Base-by-base conservation (phyloP, 768 basidiomycete genomes). In the Agrocybe praecox region DNA sequence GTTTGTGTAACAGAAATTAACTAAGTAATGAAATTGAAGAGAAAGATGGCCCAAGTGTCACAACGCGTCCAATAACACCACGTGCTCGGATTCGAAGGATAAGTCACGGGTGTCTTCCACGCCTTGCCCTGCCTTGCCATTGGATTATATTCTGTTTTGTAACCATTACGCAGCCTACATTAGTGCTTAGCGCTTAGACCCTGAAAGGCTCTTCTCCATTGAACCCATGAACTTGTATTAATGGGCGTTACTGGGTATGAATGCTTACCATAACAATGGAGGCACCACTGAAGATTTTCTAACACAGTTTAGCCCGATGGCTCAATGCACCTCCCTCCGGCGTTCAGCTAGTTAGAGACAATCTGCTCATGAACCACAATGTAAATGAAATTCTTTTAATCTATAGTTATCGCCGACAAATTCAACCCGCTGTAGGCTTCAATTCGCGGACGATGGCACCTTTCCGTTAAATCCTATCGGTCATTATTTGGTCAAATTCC, bases 281-380 rank as follows among this genome's bases (percentile, higher is more conserved):
- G 23, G 2, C 32, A 26, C 34, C 33, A 19, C 19, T 47, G 48
- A 57, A 32, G 52, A 22, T 61, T 21, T 29, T 43, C 24, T 50
- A 33, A 18, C 21, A 46, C 42, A 92, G 90, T 46, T 74, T 93
- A 51, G 91, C 89, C 43, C 82, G 91, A 61, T 92, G 90, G 91
- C 81, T 87, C 24, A 91, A 92, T 71, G 88, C 90, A n/a, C 90
- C 91, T 3, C 78, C 85, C 11, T 80, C 82, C 52, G 89, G 89
- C 24, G 70, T 92, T 19, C 81, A 86, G 49, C 78, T 88, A 48
- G 86, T 92, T 33, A 73, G 77, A 58, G 82, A 89, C 44, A 92
- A 92, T 61, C 86, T 93, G 45, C 57, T 76, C 2, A 74, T 78
- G 34, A 92, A 92, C 61, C 89, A 92, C 68, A 85, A 88, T 68